Evolutionary conservation across 345 rosid genomes (phyloP), one percentile per base, ranked within the genome.

Genomic region (Acer campestre): DNA sequence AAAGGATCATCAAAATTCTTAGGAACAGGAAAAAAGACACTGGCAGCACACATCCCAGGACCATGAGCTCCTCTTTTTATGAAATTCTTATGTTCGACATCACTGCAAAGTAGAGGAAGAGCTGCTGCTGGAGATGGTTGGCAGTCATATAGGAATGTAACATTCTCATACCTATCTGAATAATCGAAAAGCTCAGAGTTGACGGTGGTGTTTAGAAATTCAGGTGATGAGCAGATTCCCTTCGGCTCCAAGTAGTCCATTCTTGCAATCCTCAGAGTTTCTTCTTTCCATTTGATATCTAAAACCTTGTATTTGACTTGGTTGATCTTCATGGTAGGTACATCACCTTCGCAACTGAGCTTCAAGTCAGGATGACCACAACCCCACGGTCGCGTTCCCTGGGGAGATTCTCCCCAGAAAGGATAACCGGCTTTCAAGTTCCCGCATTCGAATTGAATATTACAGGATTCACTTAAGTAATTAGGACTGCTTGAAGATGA

Each of bases 301-400:
- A 82, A 55, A 44, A 91, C 90, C 3, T 29, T 11, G 76, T 86
- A 91, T 0, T 2, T 0, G 0, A 84, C 66, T 9, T 13, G 18
- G 1, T 44, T 46, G 42, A 89, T 67, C 9, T 31, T 3, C 9
- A 89, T 13, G 12, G 27, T 64, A 17, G 86, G 4, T 14, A n/a
- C 1, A 44, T 10, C 0, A 0, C 0, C 3, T 3, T 38, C 18
- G 4, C 91, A 86, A 9, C 4, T 2, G 59, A 90, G 88, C 81
- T 78, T 23, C 6, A 90, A 63, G 0, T 1, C 65, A 18, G 80
- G 89, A 79, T 82, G 70, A 3, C 89, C 92, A 29, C 92, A 87
- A 14, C 2, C 0, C 0, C 2, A 0, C 0, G 11, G 22, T 17
- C 80, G 73, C 6, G 4, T 7, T 7, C 42, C 6, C 42, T 7